These are phyloP conservation scores for Schizonepeta tenuifolia DNA, from an alignment of 257 asterid species.

Conservation along the genomic window DNA sequence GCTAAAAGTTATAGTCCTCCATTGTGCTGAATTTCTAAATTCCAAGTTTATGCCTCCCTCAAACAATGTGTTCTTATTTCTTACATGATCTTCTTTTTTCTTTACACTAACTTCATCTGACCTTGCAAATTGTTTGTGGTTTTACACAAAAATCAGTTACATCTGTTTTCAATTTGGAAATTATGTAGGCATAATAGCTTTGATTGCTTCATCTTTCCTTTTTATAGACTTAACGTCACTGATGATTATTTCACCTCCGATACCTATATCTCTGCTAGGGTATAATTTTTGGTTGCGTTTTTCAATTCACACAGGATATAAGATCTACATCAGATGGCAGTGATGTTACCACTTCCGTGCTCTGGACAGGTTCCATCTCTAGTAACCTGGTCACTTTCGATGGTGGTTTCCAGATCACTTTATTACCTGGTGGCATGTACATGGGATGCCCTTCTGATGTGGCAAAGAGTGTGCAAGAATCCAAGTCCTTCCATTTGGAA, in stretches of 20 bases:
- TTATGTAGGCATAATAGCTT: neutral
- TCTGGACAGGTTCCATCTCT: conserved; percentile 78
- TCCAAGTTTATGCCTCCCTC: neutral
- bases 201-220: neutral
- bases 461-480: conserved; percentile 78
- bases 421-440: conserved; percentile 85
- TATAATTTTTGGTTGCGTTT: neutral
- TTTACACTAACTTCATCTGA: neutral
- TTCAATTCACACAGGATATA: conserved; percentile 55
- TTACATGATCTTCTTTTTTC: neutral
- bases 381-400: conserved; percentile 62
- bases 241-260: neutral
- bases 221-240: neutral
- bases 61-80: neutral
- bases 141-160: conserved; percentile 1
- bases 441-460: conserved; percentile 89
- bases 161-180: neutral
- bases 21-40: neutral
- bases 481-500: conserved; percentile 82
- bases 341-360: conserved; percentile 71
- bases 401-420: conserved; percentile 71
- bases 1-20: neutral
- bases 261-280: neutral
- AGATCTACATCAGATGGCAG: conserved; percentile 49
- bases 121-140: neutral